Conservation (phyloP, 2,329 filamentous ascomycete species). For the Blumeria hordei region DNA sequence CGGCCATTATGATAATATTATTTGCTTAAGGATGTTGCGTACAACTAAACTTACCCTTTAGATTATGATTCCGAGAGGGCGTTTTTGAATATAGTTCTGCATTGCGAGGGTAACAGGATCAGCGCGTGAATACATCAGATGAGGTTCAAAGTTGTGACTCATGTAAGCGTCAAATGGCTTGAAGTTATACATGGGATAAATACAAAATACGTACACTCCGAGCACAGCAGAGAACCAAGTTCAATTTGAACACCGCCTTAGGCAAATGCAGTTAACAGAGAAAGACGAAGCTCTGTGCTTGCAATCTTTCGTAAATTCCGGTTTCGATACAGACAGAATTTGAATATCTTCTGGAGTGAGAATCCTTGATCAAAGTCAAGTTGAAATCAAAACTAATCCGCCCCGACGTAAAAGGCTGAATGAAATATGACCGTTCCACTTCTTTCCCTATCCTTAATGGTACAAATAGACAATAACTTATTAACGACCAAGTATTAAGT, state of each 20-base stretch:
- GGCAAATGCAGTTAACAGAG: slow-evolving; percentile 18
- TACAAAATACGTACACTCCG: slow-evolving; percentile 17
- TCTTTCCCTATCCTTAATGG: background rate
- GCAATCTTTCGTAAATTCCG: slow-evolving; percentile 17
- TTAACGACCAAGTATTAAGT: too few relatives aligned
- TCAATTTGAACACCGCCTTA: slow-evolving; percentile 14
- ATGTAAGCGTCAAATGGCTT: slow-evolving; percentile 6
- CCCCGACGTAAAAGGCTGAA: slow-evolving; percentile 7
- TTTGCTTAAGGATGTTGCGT: background rate
- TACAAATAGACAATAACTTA: too few relatives aligned
- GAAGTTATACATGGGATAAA: slow-evolving; percentile 16
- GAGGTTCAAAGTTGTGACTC: slow-evolving; percentile 3
- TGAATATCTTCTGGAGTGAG: slow-evolving; percentile 7
- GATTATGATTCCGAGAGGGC: background rate
- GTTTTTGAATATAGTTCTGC: slow-evolving; percentile 11
- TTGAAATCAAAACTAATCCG: slow-evolving; percentile 8
- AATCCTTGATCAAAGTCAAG: slow-evolving; percentile 5
- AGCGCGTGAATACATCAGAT: slow-evolving; percentile 14
- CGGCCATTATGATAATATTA: slow-evolving; percentile 26
- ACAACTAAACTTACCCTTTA: too few relatives aligned
- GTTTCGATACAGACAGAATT: slow-evolving; percentile 10
- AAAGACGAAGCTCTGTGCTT: slow-evolving; percentile 43
- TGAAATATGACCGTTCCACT: slow-evolving; percentile 1
- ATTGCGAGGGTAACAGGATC: slow-evolving; percentile 11
- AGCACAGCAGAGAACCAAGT: slow-evolving; percentile 13